phyloP scores from a whole-genome alignment of 2,329 filamentous ascomycete genomes.

The Fusarium sp. region DNA sequence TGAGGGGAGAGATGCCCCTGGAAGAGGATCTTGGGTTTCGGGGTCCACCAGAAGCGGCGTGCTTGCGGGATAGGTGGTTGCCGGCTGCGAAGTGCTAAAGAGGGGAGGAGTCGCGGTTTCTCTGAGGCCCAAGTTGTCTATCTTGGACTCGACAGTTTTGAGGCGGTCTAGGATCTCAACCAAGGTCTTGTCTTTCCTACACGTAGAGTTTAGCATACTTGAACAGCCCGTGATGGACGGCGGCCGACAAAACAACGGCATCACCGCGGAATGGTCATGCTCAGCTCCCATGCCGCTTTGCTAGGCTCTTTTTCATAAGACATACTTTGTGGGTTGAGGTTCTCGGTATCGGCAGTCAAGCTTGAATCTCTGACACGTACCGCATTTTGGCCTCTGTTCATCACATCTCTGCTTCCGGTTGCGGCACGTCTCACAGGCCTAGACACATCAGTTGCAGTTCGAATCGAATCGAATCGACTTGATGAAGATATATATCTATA shows the following conservation, averaged over 20 bases:
- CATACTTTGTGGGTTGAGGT: constrained; percentile 68
- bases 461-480: neutral
- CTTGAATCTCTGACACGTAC: constrained; percentile 64
- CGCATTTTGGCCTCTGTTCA: constrained; percentile 67
- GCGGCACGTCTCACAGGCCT: constrained; percentile 67
- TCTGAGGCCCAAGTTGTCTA: constrained; percentile 54
- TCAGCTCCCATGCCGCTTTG: constrained; percentile 13
- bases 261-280: constrained; percentile 10
- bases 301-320: constrained; percentile 29
- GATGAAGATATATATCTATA: neutral
- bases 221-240: neutral
- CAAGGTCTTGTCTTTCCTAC: constrained; percentile 68
- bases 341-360: constrained; percentile 68
- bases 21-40: constrained; percentile 37
- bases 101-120: constrained; percentile 28
- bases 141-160: constrained; percentile 62
- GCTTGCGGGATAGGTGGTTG: constrained; percentile 32
- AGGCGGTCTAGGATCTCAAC: constrained; percentile 66
- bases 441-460: constrained; percentile 18
- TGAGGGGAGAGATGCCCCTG: constrained; percentile 31
- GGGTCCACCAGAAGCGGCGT: constrained; percentile 36
- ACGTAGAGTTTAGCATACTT: constrained; percentile 24
- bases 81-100: constrained; percentile 35
- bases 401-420: constrained; percentile 70
- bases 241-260: constrained; percentile 14